phyloP scores from a whole-genome alignment of 2,329 filamentous ascomycete genomes.

The Arthrobotrys megalospora region DNA sequence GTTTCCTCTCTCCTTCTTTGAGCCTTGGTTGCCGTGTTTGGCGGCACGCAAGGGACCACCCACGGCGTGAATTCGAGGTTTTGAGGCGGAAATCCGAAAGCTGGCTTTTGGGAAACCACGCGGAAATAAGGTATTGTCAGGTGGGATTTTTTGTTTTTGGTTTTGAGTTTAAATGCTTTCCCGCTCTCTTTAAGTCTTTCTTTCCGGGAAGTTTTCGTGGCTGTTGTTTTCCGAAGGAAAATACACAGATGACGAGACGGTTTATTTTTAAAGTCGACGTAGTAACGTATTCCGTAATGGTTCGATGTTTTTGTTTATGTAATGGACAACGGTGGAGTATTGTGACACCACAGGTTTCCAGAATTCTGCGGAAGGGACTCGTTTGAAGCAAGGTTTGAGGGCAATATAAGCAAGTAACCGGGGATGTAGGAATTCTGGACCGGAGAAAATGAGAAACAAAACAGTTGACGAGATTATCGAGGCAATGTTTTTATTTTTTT shows the following conservation, averaged over 20 bases:
- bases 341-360: constrained; percentile 19
- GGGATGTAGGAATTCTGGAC: background rate
- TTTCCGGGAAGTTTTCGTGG: constrained; percentile 25
- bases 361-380: constrained; percentile 22
- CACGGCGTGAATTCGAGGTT: constrained; percentile 50
- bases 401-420: background rate
- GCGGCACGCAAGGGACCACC: constrained; percentile 51
- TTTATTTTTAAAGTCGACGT: background rate
- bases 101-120: constrained; percentile 8
- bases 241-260: background rate
- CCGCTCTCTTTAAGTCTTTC: background rate
- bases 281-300: constrained; percentile 4
- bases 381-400: constrained; percentile 6
- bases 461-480: background rate
- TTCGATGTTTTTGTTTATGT: constrained; percentile 32
- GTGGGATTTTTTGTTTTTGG: background rate
- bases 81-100: constrained; percentile 38
- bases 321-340: constrained; percentile 8
- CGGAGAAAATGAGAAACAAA: background rate
- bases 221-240: constrained; percentile 2
- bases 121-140: constrained; percentile 4
- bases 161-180: constrained; percentile 4
- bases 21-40: constrained; percentile 25
- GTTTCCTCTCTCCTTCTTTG: constrained; percentile 21
- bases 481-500: constrained; percentile 1